Conservation (phyloP, 2,329 filamentous ascomycete species). For the Diplodia intermedia region DNA sequence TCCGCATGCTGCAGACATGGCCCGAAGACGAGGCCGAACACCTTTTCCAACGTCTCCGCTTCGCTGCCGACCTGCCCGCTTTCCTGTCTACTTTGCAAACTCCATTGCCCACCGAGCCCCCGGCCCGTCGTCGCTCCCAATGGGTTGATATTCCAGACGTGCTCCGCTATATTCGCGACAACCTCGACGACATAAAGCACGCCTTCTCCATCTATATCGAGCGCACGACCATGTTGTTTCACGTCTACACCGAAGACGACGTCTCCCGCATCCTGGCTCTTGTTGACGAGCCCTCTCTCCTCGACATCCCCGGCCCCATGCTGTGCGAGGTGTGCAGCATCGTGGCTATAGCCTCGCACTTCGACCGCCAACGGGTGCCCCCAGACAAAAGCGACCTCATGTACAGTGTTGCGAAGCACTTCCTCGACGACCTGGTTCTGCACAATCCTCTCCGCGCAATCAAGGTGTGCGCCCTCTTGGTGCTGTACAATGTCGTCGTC, state of each 20-base stretch:
- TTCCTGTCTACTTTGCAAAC: background rate
- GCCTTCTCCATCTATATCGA: background rate
- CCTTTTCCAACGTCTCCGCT: background rate
- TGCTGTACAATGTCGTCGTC: conserved; percentile 38
- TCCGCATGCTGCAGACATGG: background rate
- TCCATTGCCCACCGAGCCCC: background rate
- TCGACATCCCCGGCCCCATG: background rate
- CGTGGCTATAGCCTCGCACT: background rate
- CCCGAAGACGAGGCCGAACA: background rate
- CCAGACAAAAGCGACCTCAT: conserved; percentile 34
- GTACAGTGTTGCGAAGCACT: conserved; percentile 36
- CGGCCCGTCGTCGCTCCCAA: background rate
- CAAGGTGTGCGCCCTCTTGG: conserved; percentile 37
- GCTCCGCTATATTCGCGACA: background rate
- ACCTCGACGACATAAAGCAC: background rate
- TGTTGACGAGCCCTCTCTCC: background rate
- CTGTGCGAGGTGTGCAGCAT: conserved; percentile 3
- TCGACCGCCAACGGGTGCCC: background rate
- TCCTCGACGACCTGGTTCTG: conserved; percentile 36
- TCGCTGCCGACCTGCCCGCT: background rate
- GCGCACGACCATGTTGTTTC: background rate
- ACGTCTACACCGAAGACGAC: background rate
- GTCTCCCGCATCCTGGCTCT: background rate
- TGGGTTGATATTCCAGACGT: background rate
- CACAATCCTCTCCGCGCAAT: conserved; percentile 37